phyloP scores from a whole-genome alignment of 495 filamentous ascomycete species.

The Daldinia caldariorum region DNA sequence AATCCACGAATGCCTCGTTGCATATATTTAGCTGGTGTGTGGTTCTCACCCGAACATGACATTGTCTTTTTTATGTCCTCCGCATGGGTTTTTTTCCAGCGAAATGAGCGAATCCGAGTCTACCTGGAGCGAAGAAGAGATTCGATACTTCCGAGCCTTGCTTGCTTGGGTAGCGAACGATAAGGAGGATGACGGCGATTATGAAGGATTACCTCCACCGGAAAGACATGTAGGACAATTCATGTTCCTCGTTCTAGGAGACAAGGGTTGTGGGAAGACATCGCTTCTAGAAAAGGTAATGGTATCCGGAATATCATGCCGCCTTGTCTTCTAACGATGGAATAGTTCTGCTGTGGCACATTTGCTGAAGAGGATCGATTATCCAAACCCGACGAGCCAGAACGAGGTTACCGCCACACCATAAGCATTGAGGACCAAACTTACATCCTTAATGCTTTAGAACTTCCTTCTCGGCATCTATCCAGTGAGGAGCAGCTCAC shows the following conservation, averaged over 20 bases:
- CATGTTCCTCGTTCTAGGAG: slow-evolving; percentile 54
- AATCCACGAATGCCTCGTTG: slow-evolving; percentile 9
- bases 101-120: slow-evolving; percentile 40
- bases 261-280: slow-evolving; percentile 55
- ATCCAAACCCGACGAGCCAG: slow-evolving; percentile 43
- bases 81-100: background rate
- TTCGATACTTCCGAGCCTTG: slow-evolving; percentile 55
- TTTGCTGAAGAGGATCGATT: slow-evolving; percentile 38
- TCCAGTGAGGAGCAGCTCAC: slow-evolving; percentile 47
- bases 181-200: slow-evolving; percentile 13
- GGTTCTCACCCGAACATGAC: slow-evolving; percentile 5
- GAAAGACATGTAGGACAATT: slow-evolving; percentile 50
- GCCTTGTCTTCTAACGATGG: slow-evolving; percentile 9
- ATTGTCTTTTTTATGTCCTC: background rate
- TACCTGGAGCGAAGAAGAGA: slow-evolving; percentile 54
- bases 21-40: slow-evolving; percentile 20
- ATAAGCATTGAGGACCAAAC: slow-evolving; percentile 44
- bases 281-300: slow-evolving; percentile 54
- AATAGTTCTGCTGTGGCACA: slow-evolving; percentile 48
- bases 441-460: slow-evolving; percentile 53
- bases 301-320: background rate
- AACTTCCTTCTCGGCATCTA: slow-evolving; percentile 51
- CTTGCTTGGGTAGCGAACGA: slow-evolving; percentile 53
- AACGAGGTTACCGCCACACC: slow-evolving; percentile 49
- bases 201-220: slow-evolving; percentile 1